Base-by-base conservation (phyloP, 805 yeast species). In the Vanderwaltozyma polyspora region DNA sequence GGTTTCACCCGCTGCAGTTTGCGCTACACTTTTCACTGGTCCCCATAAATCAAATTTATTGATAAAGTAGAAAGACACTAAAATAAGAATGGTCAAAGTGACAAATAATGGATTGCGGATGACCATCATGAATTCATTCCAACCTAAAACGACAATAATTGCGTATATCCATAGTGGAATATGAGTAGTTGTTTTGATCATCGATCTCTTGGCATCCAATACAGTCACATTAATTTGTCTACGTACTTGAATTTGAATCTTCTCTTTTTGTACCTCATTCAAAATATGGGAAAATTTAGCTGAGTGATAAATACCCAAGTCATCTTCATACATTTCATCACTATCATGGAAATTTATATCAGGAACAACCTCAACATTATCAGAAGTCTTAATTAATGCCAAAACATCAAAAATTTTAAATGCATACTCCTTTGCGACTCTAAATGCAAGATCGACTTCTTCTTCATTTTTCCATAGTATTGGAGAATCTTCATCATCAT, bases 81-180 rank as follows among this genome's bases (percentile, higher is more conserved):
- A 70, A 1, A 68, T 29, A 9, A 85, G 33, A 29, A 87, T 52
- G 1, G 72, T 47, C 32, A 86, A 54, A 5, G 81, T 66, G 43
- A 87, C 75, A 45, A 81, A 70, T n/a, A 89, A 48, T 34, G 98
- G 96, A 52, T 83, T 87, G 42, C 93, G 71, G 29, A 91, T 51
- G 13, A 91, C 73, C 8, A 91, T 79, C 80, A 86, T 72, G 45
- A 91, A 79, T 64, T 91, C 96, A 57, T 87, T 87, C 95, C 95
- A 91, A 8, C 98, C 98, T 16, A 91, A 64, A 3, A 82, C 75
- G 2, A 80, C 56, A 17, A 91, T 62, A 11, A 89, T 51, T 9
- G 74, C 60, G 60, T 84, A 86, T 37, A 91, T 74, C 64, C 79
- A 91, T 43, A 76, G 64, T 4, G 98, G 98, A 37, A 91, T 79